Evolutionary conservation across 2,329 filamentous ascomycete species (phyloP), one percentile per base, ranked within the genome.

Genomic region (Ceratocystis harringtonii): DNA sequence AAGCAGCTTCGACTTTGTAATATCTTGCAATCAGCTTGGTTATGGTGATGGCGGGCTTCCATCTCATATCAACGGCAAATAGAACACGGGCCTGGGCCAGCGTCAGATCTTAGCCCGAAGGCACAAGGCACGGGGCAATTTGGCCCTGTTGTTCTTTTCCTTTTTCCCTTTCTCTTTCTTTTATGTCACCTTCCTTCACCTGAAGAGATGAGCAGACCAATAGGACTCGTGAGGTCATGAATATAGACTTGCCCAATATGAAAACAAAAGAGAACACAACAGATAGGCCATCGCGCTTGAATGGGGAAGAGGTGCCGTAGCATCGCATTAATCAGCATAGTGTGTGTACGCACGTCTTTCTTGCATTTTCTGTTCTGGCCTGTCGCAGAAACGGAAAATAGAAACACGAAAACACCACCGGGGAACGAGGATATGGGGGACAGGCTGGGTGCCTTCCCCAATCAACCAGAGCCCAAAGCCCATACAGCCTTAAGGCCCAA

Each of bases 51-150:
- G 12, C 19, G 19, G 19, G 25, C 32, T 58, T 58, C 55, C 55
- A 58, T 58, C 55, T 58, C 55, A 58, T 58, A 58, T 58, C 30
- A 30, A 58, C 55, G 55, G 55, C 55, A 58, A 58, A 58, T 58
- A 25, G 55, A 58, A 58, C 28, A 58, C 17, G 55, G 15, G 28
- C 55, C 15, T 30, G 15, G 55, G 55, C 55, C 55, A 36, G 28
- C 30, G 17, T 3, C 19, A 30, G 55, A 36, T 36, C 55, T 8
- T n/a, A 36, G 55, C 28, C 28, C n/a, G 5, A 25, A n/a, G 15
- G 30, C 30, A 30, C 25, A n/a, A 30, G 48, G 48, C 48, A 52
- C 22, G n/a, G n/a, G n/a, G n/a, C 48, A 25, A 5, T 2, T 7
- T 32, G 30, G 55, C 55, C 28, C 55, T 30, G 55, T 36, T 58